Evolutionary conservation across 441 rosid species (phyloP).

Genomic region (Adansonia grandidieri): DNA sequence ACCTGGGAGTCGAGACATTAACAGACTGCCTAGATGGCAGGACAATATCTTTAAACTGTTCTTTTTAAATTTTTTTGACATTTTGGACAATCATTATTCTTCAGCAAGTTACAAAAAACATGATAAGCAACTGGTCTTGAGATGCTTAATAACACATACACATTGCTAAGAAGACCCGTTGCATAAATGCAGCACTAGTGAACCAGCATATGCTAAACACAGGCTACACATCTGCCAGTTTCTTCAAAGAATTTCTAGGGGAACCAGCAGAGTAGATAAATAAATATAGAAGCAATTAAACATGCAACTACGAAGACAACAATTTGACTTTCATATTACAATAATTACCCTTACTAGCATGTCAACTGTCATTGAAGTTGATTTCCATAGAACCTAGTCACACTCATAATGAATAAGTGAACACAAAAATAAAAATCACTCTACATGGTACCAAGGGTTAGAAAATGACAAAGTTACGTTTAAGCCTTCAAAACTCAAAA

Average conservation of each 20-base stretch:
- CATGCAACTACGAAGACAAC: background rate
- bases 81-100: background rate
- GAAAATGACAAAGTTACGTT: background rate
- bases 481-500: background rate
- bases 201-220: background rate
- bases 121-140: background rate
- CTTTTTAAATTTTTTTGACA: background rate
- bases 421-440: background rate
- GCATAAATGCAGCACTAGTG: background rate
- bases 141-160: background rate
- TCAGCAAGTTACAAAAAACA: background rate
- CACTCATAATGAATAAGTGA: background rate
- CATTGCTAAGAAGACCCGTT: background rate
- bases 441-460: background rate
- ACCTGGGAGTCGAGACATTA: background rate
- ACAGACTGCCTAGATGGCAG: background rate
- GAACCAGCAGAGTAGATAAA: background rate
- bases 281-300: background rate
- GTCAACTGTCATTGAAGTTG: background rate
- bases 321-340: background rate
- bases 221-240: background rate
- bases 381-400: background rate
- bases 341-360: background rate
- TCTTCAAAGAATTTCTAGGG: background rate
- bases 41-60: background rate